These are phyloP conservation scores for Penicillium verrucosum DNA, from an alignment of 2,329 filamentous ascomycete genomes.

Conservation along the genomic window DNA sequence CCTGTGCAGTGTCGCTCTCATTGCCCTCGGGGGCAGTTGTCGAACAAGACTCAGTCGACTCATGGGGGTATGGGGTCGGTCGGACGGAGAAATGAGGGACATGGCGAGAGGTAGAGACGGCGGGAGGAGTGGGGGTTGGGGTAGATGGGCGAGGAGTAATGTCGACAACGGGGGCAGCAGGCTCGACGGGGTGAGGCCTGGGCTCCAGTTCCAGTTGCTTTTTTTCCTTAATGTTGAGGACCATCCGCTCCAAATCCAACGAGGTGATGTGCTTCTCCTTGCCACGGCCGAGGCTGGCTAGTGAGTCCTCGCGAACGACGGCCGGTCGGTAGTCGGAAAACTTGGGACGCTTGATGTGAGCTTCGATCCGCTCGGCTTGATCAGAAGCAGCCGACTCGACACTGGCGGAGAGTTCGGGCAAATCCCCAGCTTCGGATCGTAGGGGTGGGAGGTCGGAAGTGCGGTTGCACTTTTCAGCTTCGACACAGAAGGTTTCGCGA, in stretches of 20 bases:
- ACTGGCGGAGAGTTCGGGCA: conserved; percentile 73
- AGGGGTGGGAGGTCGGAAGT: conserved; percentile 49
- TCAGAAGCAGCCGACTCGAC: conserved; percentile 69
- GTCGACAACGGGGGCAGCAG: conserved; percentile 40
- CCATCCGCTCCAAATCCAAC: conserved; percentile 88
- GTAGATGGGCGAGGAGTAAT: conserved; percentile 45
- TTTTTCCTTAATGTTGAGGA: conserved; percentile 85
- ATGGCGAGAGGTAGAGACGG: conserved; percentile 28
- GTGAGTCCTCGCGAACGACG: conserved; percentile 53
- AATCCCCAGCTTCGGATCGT: conserved; percentile 47
- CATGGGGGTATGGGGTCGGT: conserved; percentile 32
- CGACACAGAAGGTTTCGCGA: conserved; percentile 85
- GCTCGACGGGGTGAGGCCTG: conserved; percentile 45
- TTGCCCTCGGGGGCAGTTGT: conserved; percentile 49
- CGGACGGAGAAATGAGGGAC: conserved; percentile 30
- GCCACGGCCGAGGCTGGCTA: conserved; percentile 65
- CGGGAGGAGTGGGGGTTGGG: conserved; percentile 38
- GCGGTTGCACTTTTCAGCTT: conserved; percentile 54
- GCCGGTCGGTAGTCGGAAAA: conserved; percentile 63
- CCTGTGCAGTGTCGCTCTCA: conserved; percentile 44
- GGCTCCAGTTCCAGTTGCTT: conserved; percentile 64
- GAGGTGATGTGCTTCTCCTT: conserved; percentile 89
- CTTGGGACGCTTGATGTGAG: conserved; percentile 58
- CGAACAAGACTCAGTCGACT: conserved; percentile 59
- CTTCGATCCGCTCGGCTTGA: conserved; percentile 53